These are phyloP conservation scores for Epicoccum sorghinum DNA, from an alignment of 2,329 filamentous ascomycete species.

Conservation along the genomic window DNA sequence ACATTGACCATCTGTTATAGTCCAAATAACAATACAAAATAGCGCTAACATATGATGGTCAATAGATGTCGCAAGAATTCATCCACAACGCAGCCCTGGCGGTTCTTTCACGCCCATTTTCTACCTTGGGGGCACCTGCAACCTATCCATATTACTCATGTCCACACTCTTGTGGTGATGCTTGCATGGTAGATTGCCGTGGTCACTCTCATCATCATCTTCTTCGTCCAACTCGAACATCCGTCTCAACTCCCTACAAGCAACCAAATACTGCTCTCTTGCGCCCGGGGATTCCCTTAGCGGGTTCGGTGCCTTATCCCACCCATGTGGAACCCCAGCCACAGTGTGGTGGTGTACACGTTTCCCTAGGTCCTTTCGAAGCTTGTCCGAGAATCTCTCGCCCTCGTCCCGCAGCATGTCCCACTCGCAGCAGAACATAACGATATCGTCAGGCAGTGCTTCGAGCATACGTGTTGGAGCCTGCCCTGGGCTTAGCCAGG, in stretches of 20 bases:
- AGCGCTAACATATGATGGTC: no score
- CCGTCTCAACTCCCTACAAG: constrained; percentile 58
- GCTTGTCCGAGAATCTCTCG: constrained; percentile 64
- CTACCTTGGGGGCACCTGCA: constrained; percentile 9
- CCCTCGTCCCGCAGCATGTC: constrained; percentile 70
- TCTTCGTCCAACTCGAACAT: constrained; percentile 49
- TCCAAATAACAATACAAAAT: no score
- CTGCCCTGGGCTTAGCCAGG: constrained; percentile 65
- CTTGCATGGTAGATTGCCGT: constrained; percentile 4
- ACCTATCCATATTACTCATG: constrained; percentile 10
- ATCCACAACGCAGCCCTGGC: no score
- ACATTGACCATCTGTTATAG: no score
- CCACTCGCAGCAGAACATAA: constrained; percentile 69
- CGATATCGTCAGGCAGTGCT: constrained; percentile 64
- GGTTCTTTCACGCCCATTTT: no score
- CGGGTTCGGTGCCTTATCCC: constrained; percentile 71
- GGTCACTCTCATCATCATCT: constrained; percentile 22
- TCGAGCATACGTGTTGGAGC: constrained; percentile 61
- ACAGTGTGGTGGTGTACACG: constrained; percentile 65
- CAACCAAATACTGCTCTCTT: constrained; percentile 61
- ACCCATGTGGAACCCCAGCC: constrained; percentile 55
- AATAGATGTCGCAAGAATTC: no score
- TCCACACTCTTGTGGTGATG: constrained; percentile 14
- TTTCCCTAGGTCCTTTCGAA: constrained; percentile 60
- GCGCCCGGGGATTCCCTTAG: constrained; percentile 58